Conservation (phyloP, 305 asterid genomes). For the Petunia hybrid region DNA sequence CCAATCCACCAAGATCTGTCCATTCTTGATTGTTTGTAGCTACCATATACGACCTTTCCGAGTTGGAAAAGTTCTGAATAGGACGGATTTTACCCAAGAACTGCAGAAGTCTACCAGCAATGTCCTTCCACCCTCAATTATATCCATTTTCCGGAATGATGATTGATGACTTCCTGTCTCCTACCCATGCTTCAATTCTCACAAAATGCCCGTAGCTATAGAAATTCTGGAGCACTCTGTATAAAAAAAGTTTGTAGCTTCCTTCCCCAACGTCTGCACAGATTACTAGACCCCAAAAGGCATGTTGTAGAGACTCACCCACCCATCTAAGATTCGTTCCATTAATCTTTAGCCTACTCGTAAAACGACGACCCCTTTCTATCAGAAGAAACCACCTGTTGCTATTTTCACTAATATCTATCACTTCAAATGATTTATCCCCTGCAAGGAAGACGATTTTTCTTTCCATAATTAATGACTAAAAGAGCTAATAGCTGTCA, state of each 20-base stretch:
- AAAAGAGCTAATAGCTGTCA: no score
- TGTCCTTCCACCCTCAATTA: not conserved
- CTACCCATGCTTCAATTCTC: not conserved
- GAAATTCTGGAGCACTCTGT: not conserved
- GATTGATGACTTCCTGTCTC: not conserved
- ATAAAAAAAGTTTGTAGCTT: not conserved
- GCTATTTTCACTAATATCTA: not conserved
- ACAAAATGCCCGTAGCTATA: not conserved
- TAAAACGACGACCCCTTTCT: not conserved
- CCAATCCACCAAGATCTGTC: not conserved
- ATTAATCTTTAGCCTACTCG: not conserved
- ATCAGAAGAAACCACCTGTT: not conserved
- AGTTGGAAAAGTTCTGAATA: not conserved
- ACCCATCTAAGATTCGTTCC: not conserved
- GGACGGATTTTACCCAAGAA: constrained; percentile 5
- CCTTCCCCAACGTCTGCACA: not conserved
- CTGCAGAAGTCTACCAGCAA: not conserved
- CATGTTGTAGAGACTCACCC: not conserved
- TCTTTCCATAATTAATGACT: no score
- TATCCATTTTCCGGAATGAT: constrained; percentile 6
- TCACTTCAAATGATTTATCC: not conserved
- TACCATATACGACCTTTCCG: not conserved
- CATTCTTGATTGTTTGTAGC: not conserved
- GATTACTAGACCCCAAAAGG: not conserved
- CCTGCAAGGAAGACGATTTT: not conserved